These are phyloP conservation scores for Coniosporium tulheliwenetii DNA, from an alignment of 2,329 filamentous ascomycete species.

Conservation along the genomic window DNA sequence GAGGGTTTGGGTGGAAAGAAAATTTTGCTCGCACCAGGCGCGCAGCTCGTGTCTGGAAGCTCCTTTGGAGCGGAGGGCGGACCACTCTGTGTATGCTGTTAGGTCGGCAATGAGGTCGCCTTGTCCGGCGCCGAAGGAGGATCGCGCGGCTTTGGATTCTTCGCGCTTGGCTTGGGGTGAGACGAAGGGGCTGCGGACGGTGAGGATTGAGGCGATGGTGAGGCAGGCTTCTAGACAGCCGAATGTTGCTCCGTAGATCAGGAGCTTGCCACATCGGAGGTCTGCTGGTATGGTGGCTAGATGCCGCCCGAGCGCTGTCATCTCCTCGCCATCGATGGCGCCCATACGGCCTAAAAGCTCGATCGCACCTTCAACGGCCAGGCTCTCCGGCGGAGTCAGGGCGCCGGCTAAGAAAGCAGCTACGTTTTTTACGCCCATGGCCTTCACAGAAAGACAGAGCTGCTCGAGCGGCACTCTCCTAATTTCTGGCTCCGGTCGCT, in stretches of 20 bases:
- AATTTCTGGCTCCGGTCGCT: slow-evolving; percentile 86
- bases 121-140: slow-evolving; percentile 53
- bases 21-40: slow-evolving; percentile 71
- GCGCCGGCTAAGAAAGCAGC: slow-evolving; percentile 68
- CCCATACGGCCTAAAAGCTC: slow-evolving; percentile 70
- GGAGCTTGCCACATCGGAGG: slow-evolving; percentile 79
- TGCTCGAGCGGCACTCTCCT: slow-evolving; percentile 85
- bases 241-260: slow-evolving; percentile 91
- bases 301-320: slow-evolving; percentile 84
- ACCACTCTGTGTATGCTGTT: slow-evolving; percentile 71
- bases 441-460: slow-evolving; percentile 82
- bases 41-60: slow-evolving; percentile 46
- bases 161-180: slow-evolving; percentile 72
- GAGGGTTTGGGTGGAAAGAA: slow-evolving; percentile 68
- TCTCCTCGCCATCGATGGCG: slow-evolving; percentile 67
- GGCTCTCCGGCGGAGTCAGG: slow-evolving; percentile 71
- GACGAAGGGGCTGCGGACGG: slow-evolving; percentile 72
- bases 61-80: slow-evolving; percentile 43
- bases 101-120: slow-evolving; percentile 85
- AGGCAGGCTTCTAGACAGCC: slow-evolving; percentile 80
- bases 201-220: slow-evolving; percentile 84
- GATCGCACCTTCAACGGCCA: slow-evolving; percentile 76
- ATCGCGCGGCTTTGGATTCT: slow-evolving; percentile 60
- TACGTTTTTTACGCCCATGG: slow-evolving; percentile 82
- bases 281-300: slow-evolving; percentile 93